Conservation (phyloP, 305 asterid genomes). For the Fraxinus paxiana region DNA sequence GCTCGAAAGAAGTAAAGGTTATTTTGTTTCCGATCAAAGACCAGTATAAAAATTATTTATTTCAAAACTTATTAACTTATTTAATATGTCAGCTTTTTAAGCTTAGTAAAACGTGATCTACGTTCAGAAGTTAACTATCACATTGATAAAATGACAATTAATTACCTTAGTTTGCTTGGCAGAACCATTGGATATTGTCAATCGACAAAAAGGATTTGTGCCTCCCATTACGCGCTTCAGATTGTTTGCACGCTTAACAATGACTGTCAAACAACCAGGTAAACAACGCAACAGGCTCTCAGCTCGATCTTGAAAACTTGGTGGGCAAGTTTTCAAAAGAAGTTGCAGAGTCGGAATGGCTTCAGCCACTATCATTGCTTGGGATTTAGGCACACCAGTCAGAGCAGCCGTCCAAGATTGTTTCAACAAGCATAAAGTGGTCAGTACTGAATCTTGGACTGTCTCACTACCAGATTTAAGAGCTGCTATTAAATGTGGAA, state of each 20-base stretch:
- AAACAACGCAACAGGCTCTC: conserved; percentile 64
- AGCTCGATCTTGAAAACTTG: conserved; percentile 65
- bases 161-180: conserved; percentile 72
- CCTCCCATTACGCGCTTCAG: conserved; percentile 69
- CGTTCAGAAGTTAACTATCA: neutral
- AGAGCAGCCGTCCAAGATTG: conserved; percentile 76
- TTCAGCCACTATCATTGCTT: conserved; percentile 72
- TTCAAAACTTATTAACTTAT: neutral
- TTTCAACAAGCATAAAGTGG: conserved; percentile 61
- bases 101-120: neutral
- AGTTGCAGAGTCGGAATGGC: conserved; percentile 74
- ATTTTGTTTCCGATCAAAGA: neutral
- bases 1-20: neutral
- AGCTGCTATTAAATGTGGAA: conserved; percentile 72
- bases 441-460: conserved; percentile 63
- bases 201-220: conserved; percentile 65
- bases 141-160: neutral
- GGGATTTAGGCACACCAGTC: conserved; percentile 63
- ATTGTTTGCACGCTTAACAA: conserved; percentile 60
- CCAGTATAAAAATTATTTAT: neutral
- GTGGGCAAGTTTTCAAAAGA: conserved; percentile 61
- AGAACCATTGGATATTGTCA: conserved; percentile 65
- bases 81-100: neutral
- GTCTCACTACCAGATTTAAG: conserved; percentile 61
- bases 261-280: conserved; percentile 85